Evolutionary conservation across 1,284 basidiomycete genomes (phyloP).

Genomic region (Boletus albobrunnescens): DNA sequence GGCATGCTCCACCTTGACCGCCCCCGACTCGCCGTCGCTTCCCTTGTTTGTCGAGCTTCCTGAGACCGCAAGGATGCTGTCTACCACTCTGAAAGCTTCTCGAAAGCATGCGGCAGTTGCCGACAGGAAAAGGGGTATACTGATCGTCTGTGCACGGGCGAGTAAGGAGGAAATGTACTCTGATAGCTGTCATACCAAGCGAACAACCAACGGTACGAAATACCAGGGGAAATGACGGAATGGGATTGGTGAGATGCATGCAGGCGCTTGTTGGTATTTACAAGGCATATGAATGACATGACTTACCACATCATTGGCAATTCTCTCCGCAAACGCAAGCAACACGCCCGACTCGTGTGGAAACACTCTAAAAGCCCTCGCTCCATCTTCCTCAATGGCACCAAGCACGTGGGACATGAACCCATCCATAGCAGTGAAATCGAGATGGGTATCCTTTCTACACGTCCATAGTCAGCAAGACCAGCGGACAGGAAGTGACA

Average conservation of each 20-base stretch:
- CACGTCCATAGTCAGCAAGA: conserved; percentile 2
- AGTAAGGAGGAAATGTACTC: conserved; percentile 85
- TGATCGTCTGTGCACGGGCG: conserved; percentile 72
- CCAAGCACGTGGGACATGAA: conserved; percentile 75
- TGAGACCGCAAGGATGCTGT: conserved; percentile 60
- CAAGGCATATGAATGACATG: background rate
- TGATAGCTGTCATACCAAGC: conserved; percentile 52
- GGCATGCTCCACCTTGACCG: conserved; percentile 46
- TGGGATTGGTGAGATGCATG: background rate
- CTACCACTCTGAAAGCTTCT: conserved; percentile 84
- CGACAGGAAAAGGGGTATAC: conserved; percentile 72
- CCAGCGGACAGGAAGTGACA: background rate
- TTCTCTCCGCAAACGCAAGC: conserved; percentile 68
- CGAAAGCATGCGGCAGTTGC: conserved; percentile 87
- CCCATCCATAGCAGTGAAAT: conserved; percentile 88
- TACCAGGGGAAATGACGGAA: background rate
- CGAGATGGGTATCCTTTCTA: conserved; percentile 28
- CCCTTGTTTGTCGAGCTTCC: conserved; percentile 6
- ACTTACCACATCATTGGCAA: conserved; percentile 73
- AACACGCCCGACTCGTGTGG: conserved; percentile 73
- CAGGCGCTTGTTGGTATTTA: background rate
- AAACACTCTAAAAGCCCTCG: conserved; percentile 81
- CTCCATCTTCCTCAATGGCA: conserved; percentile 71
- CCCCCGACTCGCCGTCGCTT: conserved; percentile 18
- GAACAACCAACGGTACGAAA: background rate